phyloP scores from a whole-genome alignment of 768 basidiomycete genomes.

The Dioszegia hungarica region DNA sequence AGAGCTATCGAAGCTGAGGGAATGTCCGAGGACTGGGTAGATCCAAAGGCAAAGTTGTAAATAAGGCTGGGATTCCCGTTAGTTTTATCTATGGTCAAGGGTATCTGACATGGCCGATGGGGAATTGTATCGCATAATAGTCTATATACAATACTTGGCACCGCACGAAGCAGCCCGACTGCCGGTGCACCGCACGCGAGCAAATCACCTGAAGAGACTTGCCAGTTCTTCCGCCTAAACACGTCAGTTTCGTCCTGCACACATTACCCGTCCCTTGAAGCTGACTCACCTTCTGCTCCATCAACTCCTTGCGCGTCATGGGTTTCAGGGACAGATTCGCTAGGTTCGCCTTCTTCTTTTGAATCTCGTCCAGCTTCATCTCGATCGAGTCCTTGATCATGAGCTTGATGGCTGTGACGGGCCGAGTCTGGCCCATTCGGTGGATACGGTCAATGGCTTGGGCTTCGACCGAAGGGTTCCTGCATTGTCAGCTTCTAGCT shows the following conservation, averaged over 20 bases:
- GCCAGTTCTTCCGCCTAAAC: constrained; percentile 37
- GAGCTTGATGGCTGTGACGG: constrained; percentile 84
- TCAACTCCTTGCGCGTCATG: constrained; percentile 79
- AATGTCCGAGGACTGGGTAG: constrained; percentile 29
- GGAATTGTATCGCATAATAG: no score
- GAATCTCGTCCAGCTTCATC: constrained; percentile 82
- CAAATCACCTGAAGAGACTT: constrained; percentile 25
- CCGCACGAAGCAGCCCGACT: no score
- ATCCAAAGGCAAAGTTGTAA: constrained; percentile 14
- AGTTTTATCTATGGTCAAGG: not conserved
- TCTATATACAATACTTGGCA: no score
- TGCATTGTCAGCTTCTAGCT: not conserved
- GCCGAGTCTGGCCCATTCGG: constrained; percentile 87
- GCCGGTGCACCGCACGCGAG: no score
- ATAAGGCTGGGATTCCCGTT: not conserved
- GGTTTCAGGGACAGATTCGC: constrained; percentile 90
- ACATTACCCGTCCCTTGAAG: not conserved
- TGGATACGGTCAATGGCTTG: constrained; percentile 57
- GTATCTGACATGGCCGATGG: no score
- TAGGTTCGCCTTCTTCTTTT: constrained; percentile 87
- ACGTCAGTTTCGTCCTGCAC: constrained; percentile 4
- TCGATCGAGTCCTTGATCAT: constrained; percentile 95
- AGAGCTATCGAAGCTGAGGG: constrained; percentile 28
- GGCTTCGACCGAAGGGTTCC: constrained; percentile 8
- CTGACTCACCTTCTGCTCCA: constrained; percentile 67